Evolutionary conservation across 2,329 filamentous ascomycete species (phyloP).

Genomic region (Aphanoascus verrucosus): DNA sequence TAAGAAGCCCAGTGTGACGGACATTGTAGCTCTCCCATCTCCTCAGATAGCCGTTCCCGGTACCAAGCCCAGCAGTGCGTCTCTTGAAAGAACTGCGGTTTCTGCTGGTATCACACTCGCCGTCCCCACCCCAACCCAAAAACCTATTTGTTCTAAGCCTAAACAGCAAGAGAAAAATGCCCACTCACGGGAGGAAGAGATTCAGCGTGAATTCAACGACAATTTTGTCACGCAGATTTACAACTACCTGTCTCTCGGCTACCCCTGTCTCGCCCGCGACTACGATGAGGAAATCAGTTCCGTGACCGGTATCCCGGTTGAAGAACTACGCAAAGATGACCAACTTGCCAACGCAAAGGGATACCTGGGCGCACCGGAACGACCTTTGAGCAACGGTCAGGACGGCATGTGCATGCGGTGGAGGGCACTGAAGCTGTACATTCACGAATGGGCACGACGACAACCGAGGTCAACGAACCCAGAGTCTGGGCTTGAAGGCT

Average conservation of each 20-base stretch:
- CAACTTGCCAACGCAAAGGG: slow-evolving; percentile 55
- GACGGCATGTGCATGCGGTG: slow-evolving; percentile 59
- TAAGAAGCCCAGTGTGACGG: slow-evolving; percentile 16
- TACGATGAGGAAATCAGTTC: slow-evolving; percentile 79
- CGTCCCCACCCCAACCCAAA: background rate
- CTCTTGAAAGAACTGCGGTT: background rate
- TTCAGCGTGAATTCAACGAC: slow-evolving; percentile 63
- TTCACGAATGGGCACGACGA: slow-evolving; percentile 80
- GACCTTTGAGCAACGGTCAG: slow-evolving; percentile 13
- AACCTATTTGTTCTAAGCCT: background rate
- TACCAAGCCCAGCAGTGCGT: background rate
- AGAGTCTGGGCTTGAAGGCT: slow-evolving; percentile 47
- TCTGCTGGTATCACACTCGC: background rate
- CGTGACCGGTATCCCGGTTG: slow-evolving; percentile 60
- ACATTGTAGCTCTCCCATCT: slow-evolving; percentile 1
- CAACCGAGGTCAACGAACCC: slow-evolving; percentile 59
- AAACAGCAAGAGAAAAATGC: background rate
- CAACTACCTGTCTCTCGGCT: slow-evolving; percentile 89
- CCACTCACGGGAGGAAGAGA: slow-evolving; percentile 20
- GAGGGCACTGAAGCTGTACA: slow-evolving; percentile 72
- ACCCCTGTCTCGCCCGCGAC: slow-evolving; percentile 69
- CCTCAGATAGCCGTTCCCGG: background rate
- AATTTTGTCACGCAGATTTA: slow-evolving; percentile 89
- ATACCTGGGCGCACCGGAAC: slow-evolving; percentile 50
- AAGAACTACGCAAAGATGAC: slow-evolving; percentile 64